A percentile compares a stretch with the other conserved stretches of the same genome.
These are phyloP conservation scores for Fusarium drepaniforme DNA, from an alignment of 2,329 filamentous ascomycete genomes.

Conservation along the genomic window DNA sequence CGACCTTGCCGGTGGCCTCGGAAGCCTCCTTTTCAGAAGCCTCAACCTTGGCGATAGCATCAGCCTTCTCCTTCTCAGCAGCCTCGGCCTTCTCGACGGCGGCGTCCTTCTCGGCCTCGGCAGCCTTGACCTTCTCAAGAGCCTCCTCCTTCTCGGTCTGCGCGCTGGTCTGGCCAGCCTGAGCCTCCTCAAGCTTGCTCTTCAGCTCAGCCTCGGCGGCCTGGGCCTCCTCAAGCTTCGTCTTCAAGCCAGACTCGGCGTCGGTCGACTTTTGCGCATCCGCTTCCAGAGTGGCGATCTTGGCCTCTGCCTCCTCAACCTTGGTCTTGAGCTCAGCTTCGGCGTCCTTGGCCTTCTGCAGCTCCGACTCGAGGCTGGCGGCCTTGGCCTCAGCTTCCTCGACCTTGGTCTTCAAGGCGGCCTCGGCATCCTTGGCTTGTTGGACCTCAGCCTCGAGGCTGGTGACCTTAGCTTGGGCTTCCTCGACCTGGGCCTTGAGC, in stretches of 20 bases:
- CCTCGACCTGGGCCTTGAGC: slow-evolving; percentile 29
- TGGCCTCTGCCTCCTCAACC: slow-evolving; percentile 23
- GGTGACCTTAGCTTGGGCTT: slow-evolving; percentile 14
- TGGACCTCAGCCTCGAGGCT: slow-evolving; percentile 14
- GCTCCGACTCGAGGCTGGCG: slow-evolving; percentile 13
- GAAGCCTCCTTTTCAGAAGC: slow-evolving; percentile 6
- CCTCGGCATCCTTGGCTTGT: slow-evolving; percentile 14
- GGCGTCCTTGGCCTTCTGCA: slow-evolving; percentile 16
- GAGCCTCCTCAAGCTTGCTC: slow-evolving; percentile 36
- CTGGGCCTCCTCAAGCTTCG: slow-evolving; percentile 25
- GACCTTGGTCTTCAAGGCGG: slow-evolving; percentile 28
- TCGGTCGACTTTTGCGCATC: slow-evolving; percentile 18
- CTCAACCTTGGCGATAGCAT: background rate
- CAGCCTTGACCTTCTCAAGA: background rate
- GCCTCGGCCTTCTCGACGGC: background rate
- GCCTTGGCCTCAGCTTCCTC: slow-evolving; percentile 23
- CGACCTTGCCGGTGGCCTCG: slow-evolving; percentile 17
- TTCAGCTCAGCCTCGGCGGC: slow-evolving; percentile 30
- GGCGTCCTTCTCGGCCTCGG: background rate
- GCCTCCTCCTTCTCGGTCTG: slow-evolving; percentile 31
- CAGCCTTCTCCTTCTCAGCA: background rate
- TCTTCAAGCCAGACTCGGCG: slow-evolving; percentile 27
- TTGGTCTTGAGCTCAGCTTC: slow-evolving; percentile 27
- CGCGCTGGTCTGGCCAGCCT: slow-evolving; percentile 21
- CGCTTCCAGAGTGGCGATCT: slow-evolving; percentile 4